Evolutionary conservation across 2,329 filamentous ascomycete species (phyloP).

Genomic region (Lasiodiplodia gonubiensis): DNA sequence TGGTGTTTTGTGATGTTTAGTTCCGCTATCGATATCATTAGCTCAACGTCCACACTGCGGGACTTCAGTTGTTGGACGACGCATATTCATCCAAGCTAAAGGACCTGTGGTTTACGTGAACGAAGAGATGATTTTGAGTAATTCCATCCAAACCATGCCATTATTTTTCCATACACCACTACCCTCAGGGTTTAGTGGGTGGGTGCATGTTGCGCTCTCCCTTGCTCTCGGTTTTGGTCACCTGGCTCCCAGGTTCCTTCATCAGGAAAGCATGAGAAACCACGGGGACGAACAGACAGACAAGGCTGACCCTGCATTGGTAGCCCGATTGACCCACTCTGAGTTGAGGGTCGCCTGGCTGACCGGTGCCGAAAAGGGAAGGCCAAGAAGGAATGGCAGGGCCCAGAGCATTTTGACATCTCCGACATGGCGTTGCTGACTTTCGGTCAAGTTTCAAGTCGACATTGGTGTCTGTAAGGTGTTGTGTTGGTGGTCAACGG

Average conservation of each 20-base stretch:
- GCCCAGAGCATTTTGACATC: background rate
- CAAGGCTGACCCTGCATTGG: background rate
- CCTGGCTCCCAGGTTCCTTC: background rate
- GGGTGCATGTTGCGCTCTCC: background rate
- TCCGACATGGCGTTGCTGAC: background rate
- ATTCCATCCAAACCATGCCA: too few species aligned
- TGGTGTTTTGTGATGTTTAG: background rate
- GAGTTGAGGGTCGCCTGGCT: background rate
- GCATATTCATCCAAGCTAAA: too few species aligned
- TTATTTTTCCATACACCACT: too few species aligned
- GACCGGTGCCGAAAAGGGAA: background rate
- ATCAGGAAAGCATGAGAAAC: background rate
- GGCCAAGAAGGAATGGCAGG: background rate
- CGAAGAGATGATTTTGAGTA: too few species aligned
- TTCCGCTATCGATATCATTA: background rate
- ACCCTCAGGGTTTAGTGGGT: background rate
- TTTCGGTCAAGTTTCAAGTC: background rate
- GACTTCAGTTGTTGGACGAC: background rate
- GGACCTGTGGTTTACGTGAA: too few species aligned
- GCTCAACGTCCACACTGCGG: background rate
- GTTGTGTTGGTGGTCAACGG: background rate
- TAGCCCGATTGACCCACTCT: background rate
- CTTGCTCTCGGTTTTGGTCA: background rate
- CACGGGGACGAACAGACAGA: background rate
- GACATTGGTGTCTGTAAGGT: background rate